These are phyloP conservation scores for Aureobasidium sp. DNA, from an alignment of 2,329 filamentous ascomycete species.

Conservation along the genomic window DNA sequence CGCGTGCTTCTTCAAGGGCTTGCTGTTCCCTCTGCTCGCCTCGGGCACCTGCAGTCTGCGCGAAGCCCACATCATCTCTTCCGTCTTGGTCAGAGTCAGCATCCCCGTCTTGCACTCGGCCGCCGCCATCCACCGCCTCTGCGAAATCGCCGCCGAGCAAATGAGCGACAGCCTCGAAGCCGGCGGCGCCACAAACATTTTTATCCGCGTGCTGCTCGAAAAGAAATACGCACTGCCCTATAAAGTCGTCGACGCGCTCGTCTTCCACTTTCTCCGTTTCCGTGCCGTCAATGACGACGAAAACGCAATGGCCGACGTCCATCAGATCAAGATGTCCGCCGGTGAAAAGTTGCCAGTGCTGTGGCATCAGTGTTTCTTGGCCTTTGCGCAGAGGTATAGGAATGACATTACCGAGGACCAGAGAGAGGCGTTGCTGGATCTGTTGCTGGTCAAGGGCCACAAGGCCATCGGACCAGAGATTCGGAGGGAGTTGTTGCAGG, in stretches of 20 bases:
- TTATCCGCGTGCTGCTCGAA: slow-evolving; percentile 86
- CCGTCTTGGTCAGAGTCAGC: slow-evolving; percentile 74
- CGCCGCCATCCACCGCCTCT: slow-evolving; percentile 82
- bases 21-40: slow-evolving; percentile 82
- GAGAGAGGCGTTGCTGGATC: slow-evolving; percentile 79
- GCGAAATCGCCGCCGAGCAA: slow-evolving; percentile 89
- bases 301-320: slow-evolving; percentile 47
- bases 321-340: slow-evolving; percentile 28
- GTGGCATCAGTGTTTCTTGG: slow-evolving; percentile 89
- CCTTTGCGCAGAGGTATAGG: slow-evolving; percentile 89
- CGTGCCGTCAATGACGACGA: slow-evolving; percentile 60
- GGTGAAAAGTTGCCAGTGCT: slow-evolving; percentile 70
- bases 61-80: slow-evolving; percentile 86
- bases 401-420: slow-evolving; percentile 96
- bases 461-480: slow-evolving; percentile 86
- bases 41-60: slow-evolving; percentile 84
- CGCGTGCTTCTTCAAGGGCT: slow-evolving; percentile 91
- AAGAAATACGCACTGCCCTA: slow-evolving; percentile 96
- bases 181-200: slow-evolving; percentile 87
- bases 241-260: slow-evolving; percentile 87
- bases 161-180: slow-evolving; percentile 75
- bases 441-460: slow-evolving; percentile 79
- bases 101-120: slow-evolving; percentile 90
- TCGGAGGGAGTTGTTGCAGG: slow-evolving; percentile 77
- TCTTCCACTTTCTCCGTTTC: slow-evolving; percentile 95